A percentile compares a stretch with the other conserved stretches of the same genome.
Evolutionary conservation across 2,329 filamentous ascomycete genomes (phyloP).

Genomic region (Colletotrichum coccodes): DNA sequence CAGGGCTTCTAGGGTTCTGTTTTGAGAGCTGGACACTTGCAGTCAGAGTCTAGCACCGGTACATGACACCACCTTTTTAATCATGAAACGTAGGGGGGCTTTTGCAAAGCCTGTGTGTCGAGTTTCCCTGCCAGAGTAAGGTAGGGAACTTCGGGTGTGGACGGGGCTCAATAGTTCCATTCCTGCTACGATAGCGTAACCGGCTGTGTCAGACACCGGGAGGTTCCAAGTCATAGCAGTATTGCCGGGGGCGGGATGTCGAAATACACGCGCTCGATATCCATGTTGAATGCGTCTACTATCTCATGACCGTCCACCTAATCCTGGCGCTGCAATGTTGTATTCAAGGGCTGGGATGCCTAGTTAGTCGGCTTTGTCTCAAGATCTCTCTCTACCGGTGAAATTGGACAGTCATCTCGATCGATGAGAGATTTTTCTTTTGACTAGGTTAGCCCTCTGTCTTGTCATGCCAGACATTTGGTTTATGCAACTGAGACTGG

Average conservation of each 20-base stretch:
- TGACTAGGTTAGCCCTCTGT: constrained; percentile 33
- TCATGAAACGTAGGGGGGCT: neutral
- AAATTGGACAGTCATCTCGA: constrained; percentile 8
- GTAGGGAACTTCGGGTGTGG: neutral
- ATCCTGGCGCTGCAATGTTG: neutral
- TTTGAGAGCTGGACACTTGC: neutral
- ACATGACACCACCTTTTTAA: constrained; percentile 5
- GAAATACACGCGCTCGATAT: neutral
- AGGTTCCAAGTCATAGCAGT: neutral
- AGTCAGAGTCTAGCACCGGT: constrained; percentile 7
- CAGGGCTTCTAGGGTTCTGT: neutral
- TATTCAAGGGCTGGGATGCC: neutral
- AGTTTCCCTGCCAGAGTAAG: neutral
- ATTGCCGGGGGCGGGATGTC: neutral
- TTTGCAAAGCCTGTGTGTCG: neutral
- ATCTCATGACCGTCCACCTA: neutral
- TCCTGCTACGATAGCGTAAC: neutral
- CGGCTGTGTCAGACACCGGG: neutral
- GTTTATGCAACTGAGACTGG: constrained; percentile 35
- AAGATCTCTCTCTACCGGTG: constrained; percentile 1
- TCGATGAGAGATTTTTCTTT: neutral
- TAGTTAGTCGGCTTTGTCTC: neutral
- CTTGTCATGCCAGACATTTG: constrained; percentile 36
- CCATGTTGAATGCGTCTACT: neutral
- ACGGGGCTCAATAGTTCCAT: neutral